Evolutionary conservation across 139 green algal genomes (phyloP).

Genomic region (Tetraselmis striata): DNA sequence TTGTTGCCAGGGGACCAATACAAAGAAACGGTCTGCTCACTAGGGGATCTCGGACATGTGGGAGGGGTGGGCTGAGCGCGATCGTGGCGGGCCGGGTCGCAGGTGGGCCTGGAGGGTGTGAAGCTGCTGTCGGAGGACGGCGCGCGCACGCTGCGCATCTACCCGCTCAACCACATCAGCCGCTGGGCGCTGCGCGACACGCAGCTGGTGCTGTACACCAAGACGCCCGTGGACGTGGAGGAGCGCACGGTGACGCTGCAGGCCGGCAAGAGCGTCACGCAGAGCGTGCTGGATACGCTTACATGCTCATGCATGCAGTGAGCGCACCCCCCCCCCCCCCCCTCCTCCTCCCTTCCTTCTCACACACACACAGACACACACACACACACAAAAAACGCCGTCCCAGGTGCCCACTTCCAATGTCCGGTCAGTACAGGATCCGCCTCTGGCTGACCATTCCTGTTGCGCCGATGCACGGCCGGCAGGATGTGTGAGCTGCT

Average conservation of each 20-base stretch:
- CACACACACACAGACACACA: neutral
- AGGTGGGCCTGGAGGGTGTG: constrained; percentile 77
- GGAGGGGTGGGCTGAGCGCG: too few relatives aligned
- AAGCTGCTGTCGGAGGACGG: constrained; percentile 47
- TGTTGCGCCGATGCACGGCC: too few relatives aligned
- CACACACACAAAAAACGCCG: neutral
- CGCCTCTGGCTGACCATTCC: too few relatives aligned
- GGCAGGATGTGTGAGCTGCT: constrained; percentile 74
- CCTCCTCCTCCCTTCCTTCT: neutral
- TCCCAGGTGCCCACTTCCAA: too few relatives aligned
- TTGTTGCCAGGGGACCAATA: too few relatives aligned
- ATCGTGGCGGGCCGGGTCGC: neutral
- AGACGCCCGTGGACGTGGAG: constrained; percentile 71
- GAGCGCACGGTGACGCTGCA: constrained; percentile 65
- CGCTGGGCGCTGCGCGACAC: constrained; percentile 51
- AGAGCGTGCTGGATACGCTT: constrained; percentile 71
- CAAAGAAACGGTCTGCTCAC: too few relatives aligned
- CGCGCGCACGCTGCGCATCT: constrained; percentile 47
- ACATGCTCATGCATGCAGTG: constrained; percentile 83
- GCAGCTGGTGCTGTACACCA: constrained; percentile 71
- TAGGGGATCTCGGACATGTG: too few relatives aligned
- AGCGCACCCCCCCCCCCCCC: neutral
- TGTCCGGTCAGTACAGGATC: too few relatives aligned
- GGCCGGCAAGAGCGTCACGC: constrained; percentile 53
- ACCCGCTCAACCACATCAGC: constrained; percentile 74